Conservation (phyloP, 768 basidiomycete genomes). For the Sarcodon aspratus region DNA sequence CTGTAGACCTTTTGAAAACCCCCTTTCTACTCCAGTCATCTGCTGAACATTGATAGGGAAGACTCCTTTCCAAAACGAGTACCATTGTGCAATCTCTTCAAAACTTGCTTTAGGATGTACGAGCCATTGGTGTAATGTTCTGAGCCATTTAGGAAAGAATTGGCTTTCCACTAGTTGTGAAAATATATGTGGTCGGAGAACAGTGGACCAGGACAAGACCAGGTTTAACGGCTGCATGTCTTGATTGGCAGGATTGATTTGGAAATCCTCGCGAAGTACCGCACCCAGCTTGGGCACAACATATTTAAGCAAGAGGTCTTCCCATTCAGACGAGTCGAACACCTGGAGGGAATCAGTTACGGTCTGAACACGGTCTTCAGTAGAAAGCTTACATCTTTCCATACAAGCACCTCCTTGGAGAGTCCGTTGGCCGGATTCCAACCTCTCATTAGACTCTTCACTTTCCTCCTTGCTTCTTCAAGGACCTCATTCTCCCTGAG, state of each 20-base stretch:
- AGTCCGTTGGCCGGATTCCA: constrained; percentile 69
- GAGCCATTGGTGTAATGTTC: constrained; percentile 86
- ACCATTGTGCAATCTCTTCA: constrained; percentile 93
- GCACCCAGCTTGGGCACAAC: constrained; percentile 86
- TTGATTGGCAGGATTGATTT: constrained; percentile 84
- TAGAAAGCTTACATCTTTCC: constrained; percentile 59
- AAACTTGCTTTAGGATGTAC: constrained; percentile 81
- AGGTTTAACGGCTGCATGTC: constrained; percentile 71
- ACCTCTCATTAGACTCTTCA: constrained; percentile 63
- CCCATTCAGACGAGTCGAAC: constrained; percentile 79
- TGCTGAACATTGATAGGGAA: constrained; percentile 66
- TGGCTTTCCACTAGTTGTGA: constrained; percentile 79
- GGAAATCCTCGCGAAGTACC: constrained; percentile 74
- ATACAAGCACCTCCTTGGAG: constrained; percentile 64
- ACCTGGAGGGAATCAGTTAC: constrained; percentile 30
- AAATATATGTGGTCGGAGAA: constrained; percentile 69
- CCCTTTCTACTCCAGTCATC: constrained; percentile 55
- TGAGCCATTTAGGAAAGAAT: constrained; percentile 97
- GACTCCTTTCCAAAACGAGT: constrained; percentile 72
- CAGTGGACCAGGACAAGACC: constrained; percentile 66
- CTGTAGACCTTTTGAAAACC: constrained; percentile 83
- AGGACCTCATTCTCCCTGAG: constrained; percentile 75
- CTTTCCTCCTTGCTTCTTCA: constrained; percentile 77
- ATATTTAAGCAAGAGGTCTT: constrained; percentile 80
- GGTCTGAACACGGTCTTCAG: constrained; percentile 2